Percentiles rank a stretch among this genome's conserved stretches.
phyloP scores from a whole-genome alignment of 176 grass and related monocot species.

The Oryza officinalis region DNA sequence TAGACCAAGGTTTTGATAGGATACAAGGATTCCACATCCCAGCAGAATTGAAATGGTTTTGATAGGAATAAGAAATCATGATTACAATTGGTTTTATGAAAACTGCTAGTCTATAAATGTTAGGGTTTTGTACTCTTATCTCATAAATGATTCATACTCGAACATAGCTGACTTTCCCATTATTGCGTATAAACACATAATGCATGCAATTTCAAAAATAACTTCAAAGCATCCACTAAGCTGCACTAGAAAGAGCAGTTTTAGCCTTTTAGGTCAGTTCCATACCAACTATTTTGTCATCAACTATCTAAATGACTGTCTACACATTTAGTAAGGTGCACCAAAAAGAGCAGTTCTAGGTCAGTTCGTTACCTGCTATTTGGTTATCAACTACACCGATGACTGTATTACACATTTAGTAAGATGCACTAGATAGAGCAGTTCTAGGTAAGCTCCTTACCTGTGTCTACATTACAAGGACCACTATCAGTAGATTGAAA shows the following conservation, averaged over 20 bases:
- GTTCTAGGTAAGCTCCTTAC: neutral
- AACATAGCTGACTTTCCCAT: neutral
- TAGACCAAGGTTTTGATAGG: neutral
- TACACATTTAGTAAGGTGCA: neutral
- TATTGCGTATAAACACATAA: constrained; percentile 1
- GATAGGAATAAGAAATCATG: neutral
- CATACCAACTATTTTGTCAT: neutral
- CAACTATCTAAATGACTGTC: neutral
- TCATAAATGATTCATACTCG: neutral
- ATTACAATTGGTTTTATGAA: neutral
- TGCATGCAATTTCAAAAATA: neutral
- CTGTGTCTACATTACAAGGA: neutral
- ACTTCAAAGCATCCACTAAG: constrained; percentile 12
- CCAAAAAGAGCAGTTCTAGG: constrained; percentile 6
- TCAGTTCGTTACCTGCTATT: neutral
- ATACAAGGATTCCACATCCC: neutral
- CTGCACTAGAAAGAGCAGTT: neutral
- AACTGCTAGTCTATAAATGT: neutral
- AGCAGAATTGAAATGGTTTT: neutral
- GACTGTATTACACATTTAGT: neutral
- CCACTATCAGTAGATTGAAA: constrained; percentile 3
- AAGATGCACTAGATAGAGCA: constrained; percentile 12
- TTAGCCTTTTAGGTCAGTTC: neutral
- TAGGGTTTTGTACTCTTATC: neutral
- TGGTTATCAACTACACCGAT: neutral